Evolutionary conservation across 768 basidiomycete genomes (phyloP).

Genomic region (Dendrothele bispora): DNA sequence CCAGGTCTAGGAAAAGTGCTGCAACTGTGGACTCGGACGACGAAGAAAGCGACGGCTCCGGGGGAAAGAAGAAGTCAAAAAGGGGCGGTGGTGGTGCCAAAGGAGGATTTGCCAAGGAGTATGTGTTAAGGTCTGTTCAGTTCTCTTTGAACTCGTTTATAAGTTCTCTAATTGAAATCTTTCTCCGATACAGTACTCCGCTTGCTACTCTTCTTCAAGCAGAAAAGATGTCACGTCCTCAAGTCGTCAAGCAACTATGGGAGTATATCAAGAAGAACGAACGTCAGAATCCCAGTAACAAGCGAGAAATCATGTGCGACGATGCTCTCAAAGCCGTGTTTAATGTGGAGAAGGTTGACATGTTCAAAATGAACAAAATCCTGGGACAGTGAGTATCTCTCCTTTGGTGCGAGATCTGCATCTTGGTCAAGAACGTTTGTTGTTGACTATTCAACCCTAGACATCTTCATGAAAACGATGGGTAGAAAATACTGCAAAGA

Average conservation of each 20-base stretch:
- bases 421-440: conserved; percentile 22
- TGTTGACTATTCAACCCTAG: conserved; percentile 20
- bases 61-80: conserved; percentile 44
- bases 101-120: conserved; percentile 82
- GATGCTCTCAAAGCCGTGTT: conserved; percentile 71
- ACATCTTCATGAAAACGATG: conserved; percentile 2
- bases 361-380: conserved; percentile 95
- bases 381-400: conserved; percentile 73
- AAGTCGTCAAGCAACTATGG: conserved; percentile 91
- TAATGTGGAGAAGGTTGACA: conserved; percentile 78
- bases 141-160: conserved; percentile 11
- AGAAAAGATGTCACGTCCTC: conserved; percentile 77
- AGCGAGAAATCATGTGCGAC: conserved; percentile 86
- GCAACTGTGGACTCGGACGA: conserved; percentile 54
- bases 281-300: conserved; percentile 84
- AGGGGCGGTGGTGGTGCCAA: conserved; percentile 50
- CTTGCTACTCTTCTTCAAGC: conserved; percentile 68
- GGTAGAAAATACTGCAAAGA: no score
- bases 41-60: conserved; percentile 45
- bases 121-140: conserved; percentile 58
- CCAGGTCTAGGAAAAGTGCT: conserved; percentile 55
- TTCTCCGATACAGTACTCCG: conserved; percentile 52
- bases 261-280: conserved; percentile 79
- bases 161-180: conserved; percentile 1
- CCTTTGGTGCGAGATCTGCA: no score